Evolutionary conservation across 2,329 filamentous ascomycete genomes (phyloP).

Genomic region (Emericellopsis atlantica): DNA sequence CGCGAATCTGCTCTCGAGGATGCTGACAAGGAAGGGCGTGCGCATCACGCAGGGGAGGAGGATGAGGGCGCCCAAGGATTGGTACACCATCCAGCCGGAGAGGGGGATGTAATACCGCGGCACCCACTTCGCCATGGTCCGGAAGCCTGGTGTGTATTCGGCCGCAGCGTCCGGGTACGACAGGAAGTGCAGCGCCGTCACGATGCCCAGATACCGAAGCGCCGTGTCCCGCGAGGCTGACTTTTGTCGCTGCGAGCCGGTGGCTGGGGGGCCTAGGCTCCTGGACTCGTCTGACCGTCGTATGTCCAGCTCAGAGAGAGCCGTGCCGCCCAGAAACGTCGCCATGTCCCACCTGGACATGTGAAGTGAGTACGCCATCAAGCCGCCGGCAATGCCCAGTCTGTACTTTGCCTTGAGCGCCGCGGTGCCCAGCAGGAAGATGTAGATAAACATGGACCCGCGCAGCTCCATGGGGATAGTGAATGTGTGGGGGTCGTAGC

Average conservation of each 20-base stretch:
- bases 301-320: constrained; percentile 23
- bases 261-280: constrained; percentile 5
- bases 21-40: constrained; percentile 12
- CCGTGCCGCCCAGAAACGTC: constrained; percentile 21
- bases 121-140: constrained; percentile 16
- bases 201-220: constrained; percentile 13
- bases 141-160: constrained; percentile 24
- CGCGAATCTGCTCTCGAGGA: constrained; percentile 16
- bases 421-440: constrained; percentile 24
- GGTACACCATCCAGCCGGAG: constrained; percentile 25
- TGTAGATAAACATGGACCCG: constrained; percentile 25
- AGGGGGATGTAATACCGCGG: constrained; percentile 22
- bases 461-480: constrained; percentile 28
- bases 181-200: constrained; percentile 22
- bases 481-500: constrained; percentile 27
- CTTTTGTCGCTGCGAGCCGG: constrained; percentile 2
- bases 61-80: constrained; percentile 21
- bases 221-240: constrained; percentile 6
- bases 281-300: constrained; percentile 8
- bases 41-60: constrained; percentile 21
- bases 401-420: constrained; percentile 21
- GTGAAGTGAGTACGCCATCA: constrained; percentile 19
- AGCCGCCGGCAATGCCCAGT: constrained; percentile 11
- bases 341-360: constrained; percentile 27
- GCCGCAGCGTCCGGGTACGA: constrained; percentile 24